phyloP scores from a whole-genome alignment of 805 yeast genomes.

The Cephaloascus albidus region DNA sequence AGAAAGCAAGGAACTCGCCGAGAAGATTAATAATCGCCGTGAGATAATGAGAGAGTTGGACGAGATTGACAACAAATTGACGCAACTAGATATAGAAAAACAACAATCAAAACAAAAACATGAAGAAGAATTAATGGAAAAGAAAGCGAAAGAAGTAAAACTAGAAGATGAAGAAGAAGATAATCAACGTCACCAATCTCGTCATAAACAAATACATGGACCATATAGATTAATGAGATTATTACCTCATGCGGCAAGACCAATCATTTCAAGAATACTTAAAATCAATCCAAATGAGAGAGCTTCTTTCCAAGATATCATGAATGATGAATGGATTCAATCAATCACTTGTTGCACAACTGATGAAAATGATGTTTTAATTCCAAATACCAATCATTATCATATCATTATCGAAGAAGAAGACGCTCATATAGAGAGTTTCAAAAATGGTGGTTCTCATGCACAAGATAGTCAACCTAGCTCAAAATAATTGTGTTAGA shows the following conservation, averaged over 20 bases:
- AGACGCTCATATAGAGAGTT: slow-evolving; percentile 33
- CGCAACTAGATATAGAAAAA: slow-evolving; percentile 4
- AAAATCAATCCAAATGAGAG: slow-evolving; percentile 50
- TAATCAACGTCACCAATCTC: slow-evolving; percentile 21
- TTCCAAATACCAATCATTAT: slow-evolving; percentile 37
- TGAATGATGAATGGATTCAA: slow-evolving; percentile 63
- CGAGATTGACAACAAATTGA: slow-evolving; percentile 4
- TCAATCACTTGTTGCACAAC: slow-evolving; percentile 55
- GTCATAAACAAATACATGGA: slow-evolving; percentile 60
- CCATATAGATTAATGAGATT: slow-evolving; percentile 76
- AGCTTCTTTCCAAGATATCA: slow-evolving; percentile 58
- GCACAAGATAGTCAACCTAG: too few relatives aligned
- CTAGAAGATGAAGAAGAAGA: slow-evolving; percentile 1
- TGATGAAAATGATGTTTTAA: slow-evolving; percentile 24
- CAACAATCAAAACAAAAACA: slow-evolving; percentile 1
- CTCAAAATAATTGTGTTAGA: too few relatives aligned
- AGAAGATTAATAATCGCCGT: too few relatives aligned
- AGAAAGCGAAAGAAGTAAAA: slow-evolving; percentile 1
- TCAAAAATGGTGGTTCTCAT: slow-evolving; percentile 23
- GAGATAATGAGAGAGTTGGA: too few relatives aligned
- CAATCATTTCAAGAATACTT: slow-evolving; percentile 59
- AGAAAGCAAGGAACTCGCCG: not conserved
- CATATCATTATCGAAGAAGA: slow-evolving; percentile 33
- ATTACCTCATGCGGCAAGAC: slow-evolving; percentile 77
- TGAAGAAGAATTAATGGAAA: slow-evolving; percentile 1